A percentile compares a stretch with the other conserved stretches of the same genome.
Conservation (phyloP, 805 yeast species). For the Candida loeiensis region DNA sequence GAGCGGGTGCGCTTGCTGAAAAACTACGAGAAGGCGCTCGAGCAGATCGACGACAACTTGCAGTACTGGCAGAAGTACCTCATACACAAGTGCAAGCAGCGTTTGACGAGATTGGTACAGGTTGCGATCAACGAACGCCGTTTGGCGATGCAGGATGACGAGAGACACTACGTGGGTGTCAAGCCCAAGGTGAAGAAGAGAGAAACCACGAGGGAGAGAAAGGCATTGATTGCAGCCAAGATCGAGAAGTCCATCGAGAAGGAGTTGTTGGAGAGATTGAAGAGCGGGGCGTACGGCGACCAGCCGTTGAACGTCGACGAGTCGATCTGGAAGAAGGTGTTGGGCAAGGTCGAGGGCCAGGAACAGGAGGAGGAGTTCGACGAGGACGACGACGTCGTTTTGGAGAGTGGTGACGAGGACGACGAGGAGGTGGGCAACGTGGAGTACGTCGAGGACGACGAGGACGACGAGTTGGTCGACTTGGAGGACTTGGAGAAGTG, state of each 20-base stretch:
- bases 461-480: constrained; percentile 79
- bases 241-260: constrained; percentile 95
- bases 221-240: constrained; percentile 94
- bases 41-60: constrained; percentile 83
- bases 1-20: constrained; percentile 88
- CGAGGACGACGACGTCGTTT: constrained; percentile 48
- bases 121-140: constrained; percentile 94
- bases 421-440: constrained; percentile 63
- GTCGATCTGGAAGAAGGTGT: constrained; percentile 89
- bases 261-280: constrained; percentile 88
- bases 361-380: constrained; percentile 60
- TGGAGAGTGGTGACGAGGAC: constrained; percentile 47
- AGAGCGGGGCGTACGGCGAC: constrained; percentile 98
- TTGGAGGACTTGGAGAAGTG: constrained; percentile 91
- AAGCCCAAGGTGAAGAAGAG: constrained; percentile 94
- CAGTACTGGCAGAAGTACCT: constrained; percentile 91
- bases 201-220: constrained; percentile 91
- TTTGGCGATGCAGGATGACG: constrained; percentile 84
- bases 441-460: constrained; percentile 89
- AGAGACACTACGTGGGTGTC: constrained; percentile 87
- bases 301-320: constrained; percentile 96
- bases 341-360: constrained; percentile 59
- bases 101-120: constrained; percentile 91
- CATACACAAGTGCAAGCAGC: constrained; percentile 91
- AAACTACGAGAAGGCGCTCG: constrained; percentile 82